Evolutionary conservation across 306 rosid genomes (phyloP).

Genomic region (Quercus robur): DNA sequence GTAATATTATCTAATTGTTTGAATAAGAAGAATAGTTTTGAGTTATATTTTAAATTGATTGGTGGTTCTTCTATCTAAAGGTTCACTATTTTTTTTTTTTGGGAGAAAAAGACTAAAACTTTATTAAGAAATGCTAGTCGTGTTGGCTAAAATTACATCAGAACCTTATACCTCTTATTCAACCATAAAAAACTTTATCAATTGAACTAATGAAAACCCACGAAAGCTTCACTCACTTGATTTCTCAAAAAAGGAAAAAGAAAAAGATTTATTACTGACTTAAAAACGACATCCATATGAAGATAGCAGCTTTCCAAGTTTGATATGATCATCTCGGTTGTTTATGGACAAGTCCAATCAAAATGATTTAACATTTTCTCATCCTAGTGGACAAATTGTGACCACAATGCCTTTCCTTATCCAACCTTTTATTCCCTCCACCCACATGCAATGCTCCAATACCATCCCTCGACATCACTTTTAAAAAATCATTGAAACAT

Average conservation of each 20-base stretch:
- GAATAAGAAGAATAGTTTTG: too few relatives aligned
- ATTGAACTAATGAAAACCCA: fast-evolving
- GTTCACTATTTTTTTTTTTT: too few relatives aligned
- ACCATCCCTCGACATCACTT: conserved; percentile 24
- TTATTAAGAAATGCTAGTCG: too few relatives aligned
- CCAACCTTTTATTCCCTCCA: conserved; percentile 28
- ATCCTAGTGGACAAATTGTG: conserved; percentile 45
- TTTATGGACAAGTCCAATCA: conserved; percentile 17
- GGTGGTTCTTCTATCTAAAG: background rate
- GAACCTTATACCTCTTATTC: fast-evolving
- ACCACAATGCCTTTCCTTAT: conserved; percentile 34
- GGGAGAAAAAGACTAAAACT: too few relatives aligned
- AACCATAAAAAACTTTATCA: too few relatives aligned
- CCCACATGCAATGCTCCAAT: conserved; percentile 63
- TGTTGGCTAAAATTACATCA: too few relatives aligned
- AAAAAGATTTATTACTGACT: background rate
- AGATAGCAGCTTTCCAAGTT: background rate
- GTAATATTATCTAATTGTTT: too few relatives aligned
- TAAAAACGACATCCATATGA: background rate
- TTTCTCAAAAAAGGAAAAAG: too few relatives aligned
- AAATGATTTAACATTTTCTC: background rate
- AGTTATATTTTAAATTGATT: background rate
- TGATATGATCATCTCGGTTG: background rate
- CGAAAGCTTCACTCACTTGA: too few relatives aligned
- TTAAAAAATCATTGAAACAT: conserved; percentile 9